Conservation (phyloP, 2,329 filamentous ascomycete genomes). For the Incumbomyces lentus region DNA sequence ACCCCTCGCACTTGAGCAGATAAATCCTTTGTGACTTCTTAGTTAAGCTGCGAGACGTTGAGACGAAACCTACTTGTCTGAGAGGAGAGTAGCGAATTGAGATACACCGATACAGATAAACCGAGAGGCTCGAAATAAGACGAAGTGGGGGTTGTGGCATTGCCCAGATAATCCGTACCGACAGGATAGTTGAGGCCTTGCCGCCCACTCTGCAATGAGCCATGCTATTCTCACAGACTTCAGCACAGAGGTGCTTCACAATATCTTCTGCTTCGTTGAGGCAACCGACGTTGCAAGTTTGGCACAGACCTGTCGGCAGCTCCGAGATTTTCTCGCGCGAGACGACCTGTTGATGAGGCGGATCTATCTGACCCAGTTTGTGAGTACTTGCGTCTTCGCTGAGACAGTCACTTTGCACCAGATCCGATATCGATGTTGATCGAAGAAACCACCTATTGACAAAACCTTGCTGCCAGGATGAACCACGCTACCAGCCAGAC, state of each 20-base stretch:
- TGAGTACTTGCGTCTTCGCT: slow-evolving; percentile 25
- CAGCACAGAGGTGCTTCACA: slow-evolving; percentile 54
- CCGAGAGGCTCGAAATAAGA: too few relatives aligned
- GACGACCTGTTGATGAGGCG: slow-evolving; percentile 53
- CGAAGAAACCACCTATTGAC: background rate
- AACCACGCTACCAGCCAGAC: background rate
- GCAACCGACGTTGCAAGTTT: slow-evolving; percentile 47
- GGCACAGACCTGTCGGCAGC: slow-evolving; percentile 40
- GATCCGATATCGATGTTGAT: background rate
- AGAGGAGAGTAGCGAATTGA: too few relatives aligned
- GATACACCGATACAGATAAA: too few relatives aligned
- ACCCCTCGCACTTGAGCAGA: too few relatives aligned
- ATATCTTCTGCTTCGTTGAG: slow-evolving; percentile 47
- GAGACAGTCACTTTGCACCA: background rate
- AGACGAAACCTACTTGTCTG: too few relatives aligned
- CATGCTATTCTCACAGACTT: slow-evolving; percentile 27
- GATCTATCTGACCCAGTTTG: slow-evolving; percentile 50
- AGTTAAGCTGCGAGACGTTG: too few relatives aligned
- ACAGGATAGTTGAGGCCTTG: too few relatives aligned
- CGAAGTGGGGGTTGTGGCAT: too few relatives aligned
- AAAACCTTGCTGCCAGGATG: background rate
- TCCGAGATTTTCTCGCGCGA: slow-evolving; percentile 46
- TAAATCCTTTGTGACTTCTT: too few relatives aligned
- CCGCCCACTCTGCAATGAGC: slow-evolving; percentile 8
- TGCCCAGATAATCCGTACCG: too few relatives aligned